Evolutionary conservation across 176 grass and related monocot genomes (phyloP).

Genomic region (Triticum timopheevii): DNA sequence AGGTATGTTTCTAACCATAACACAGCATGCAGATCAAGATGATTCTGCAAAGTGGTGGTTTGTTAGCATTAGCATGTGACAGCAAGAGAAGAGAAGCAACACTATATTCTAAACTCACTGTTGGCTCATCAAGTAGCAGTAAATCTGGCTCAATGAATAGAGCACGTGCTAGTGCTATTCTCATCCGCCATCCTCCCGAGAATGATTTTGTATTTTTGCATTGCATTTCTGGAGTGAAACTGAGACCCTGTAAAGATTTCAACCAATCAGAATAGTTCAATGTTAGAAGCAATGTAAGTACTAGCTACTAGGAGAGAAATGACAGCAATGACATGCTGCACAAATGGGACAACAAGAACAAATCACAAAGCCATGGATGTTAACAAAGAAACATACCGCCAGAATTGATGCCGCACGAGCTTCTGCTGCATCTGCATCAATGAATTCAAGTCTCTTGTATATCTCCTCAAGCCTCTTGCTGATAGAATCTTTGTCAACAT

Average conservation of each 20-base stretch:
- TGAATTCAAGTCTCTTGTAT: constrained; percentile 93
- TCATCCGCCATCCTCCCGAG: constrained; percentile 98
- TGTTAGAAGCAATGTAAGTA: constrained; percentile 22
- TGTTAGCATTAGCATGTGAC: constrained; percentile 40
- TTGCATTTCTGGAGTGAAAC: constrained; percentile 98
- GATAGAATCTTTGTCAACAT: constrained; percentile 71
- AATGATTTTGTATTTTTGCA: constrained; percentile 72
- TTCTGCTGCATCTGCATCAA: constrained; percentile 89
- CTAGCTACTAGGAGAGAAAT: not conserved
- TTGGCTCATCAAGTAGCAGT: constrained; percentile 94
- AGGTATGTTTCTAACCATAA: constrained; percentile 92
- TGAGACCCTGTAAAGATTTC: constrained; percentile 76
- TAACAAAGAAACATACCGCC: constrained; percentile 59
- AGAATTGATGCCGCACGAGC: constrained; percentile 94
- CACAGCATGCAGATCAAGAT: constrained; percentile 98
- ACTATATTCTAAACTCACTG: constrained; percentile 44
- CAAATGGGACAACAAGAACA: constrained; percentile 1
- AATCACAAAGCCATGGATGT: not conserved
- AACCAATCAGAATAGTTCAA: constrained; percentile 17
- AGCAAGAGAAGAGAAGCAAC: not conserved
- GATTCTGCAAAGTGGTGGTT: constrained; percentile 60
- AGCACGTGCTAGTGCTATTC: constrained; percentile 94
- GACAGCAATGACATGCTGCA: not conserved
- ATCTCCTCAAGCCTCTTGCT: constrained; percentile 85
- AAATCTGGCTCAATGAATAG: constrained; percentile 97